Percentiles rank a stretch among this genome's conserved stretches.
These are phyloP conservation scores for Amphichorda felina DNA, from an alignment of 2,329 filamentous ascomycete genomes.

Conservation along the genomic window DNA sequence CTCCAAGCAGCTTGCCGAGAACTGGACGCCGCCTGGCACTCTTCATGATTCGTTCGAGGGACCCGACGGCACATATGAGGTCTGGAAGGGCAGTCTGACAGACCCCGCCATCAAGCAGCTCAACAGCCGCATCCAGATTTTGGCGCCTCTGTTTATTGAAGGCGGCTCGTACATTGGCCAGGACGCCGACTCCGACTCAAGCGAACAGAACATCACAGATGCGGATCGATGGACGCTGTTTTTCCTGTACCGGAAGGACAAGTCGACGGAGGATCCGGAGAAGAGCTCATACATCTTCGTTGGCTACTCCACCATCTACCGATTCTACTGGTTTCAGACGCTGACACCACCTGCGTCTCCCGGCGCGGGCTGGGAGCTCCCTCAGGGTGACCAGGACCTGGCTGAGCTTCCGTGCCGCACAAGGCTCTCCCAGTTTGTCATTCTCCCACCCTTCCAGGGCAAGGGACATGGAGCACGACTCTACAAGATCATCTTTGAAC, in stretches of 20 bases:
- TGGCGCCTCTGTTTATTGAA: slow-evolving; percentile 83
- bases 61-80: slow-evolving; percentile 55
- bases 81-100: slow-evolving; percentile 69
- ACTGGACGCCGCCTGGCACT: slow-evolving; percentile 64
- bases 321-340: slow-evolving; percentile 58
- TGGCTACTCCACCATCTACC: slow-evolving; percentile 84
- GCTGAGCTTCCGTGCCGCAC: slow-evolving; percentile 61
- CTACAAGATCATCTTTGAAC: slow-evolving; percentile 67
- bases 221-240: slow-evolving; percentile 86
- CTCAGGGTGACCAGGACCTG: slow-evolving; percentile 33
- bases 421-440: slow-evolving; percentile 85
- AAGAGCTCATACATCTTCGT: slow-evolving; percentile 64
- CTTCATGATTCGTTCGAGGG: slow-evolving; percentile 52
- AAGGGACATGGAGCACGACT: slow-evolving; percentile 69
- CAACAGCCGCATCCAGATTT: slow-evolving; percentile 69
- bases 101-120: slow-evolving; percentile 60
- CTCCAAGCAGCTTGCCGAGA: slow-evolving; percentile 27
- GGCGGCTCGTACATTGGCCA: slow-evolving; percentile 65
- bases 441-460: slow-evolving; percentile 78
- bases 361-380: slow-evolving; percentile 28
- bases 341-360: slow-evolving; percentile 29
- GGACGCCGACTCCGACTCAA: slow-evolving; percentile 35
- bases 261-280: slow-evolving; percentile 21
- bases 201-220: slow-evolving; percentile 56
- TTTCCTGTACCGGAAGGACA: slow-evolving; percentile 63